Conservation (phyloP, 2,329 filamentous ascomycete species). For the Nothophaeocryptopus gaeumannii region DNA sequence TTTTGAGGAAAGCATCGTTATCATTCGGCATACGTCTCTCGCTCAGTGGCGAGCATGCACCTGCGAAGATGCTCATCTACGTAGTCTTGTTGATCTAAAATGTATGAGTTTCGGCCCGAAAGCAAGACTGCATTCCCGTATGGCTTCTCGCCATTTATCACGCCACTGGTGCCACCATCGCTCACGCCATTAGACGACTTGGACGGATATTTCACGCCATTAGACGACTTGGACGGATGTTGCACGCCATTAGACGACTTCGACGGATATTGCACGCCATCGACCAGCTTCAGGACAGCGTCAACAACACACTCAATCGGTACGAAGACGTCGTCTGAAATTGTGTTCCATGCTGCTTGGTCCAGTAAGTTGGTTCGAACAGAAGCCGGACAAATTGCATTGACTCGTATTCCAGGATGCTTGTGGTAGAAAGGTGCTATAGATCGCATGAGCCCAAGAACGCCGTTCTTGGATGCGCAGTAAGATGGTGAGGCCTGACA, state of each 20-base stretch:
- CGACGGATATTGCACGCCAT: slow-evolving; percentile 18
- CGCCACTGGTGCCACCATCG: slow-evolving; percentile 5
- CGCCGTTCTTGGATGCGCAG: slow-evolving; percentile 54
- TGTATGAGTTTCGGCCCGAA: slow-evolving; percentile 20
- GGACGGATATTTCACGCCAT: too few species aligned
- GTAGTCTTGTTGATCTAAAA: slow-evolving; percentile 22
- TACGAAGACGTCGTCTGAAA: slow-evolving; percentile 35
- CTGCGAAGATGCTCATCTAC: slow-evolving; percentile 26
- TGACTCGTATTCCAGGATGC: slow-evolving; percentile 51
- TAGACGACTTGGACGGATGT: too few species aligned
- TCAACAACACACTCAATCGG: slow-evolving; percentile 34
- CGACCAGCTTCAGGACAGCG: slow-evolving; percentile 32
- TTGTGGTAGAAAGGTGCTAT: slow-evolving; percentile 35
- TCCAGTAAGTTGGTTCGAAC: slow-evolving; percentile 39
- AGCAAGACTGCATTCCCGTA: slow-evolving; percentile 28
- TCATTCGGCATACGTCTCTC: slow-evolving; percentile 9
- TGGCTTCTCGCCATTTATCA: slow-evolving; percentile 6
- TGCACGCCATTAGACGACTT: slow-evolving; percentile 5
- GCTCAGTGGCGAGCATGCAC: slow-evolving; percentile 27
- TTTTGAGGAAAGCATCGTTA: not conserved
- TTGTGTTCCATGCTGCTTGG: slow-evolving; percentile 34
- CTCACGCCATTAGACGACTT: slow-evolving; percentile 16
- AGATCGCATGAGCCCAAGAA: slow-evolving; percentile 52
- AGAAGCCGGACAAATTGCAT: slow-evolving; percentile 44
- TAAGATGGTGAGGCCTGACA: slow-evolving; percentile 52